A percentile compares a stretch with the other conserved stretches of the same genome.
phyloP scores from a whole-genome alignment of 2,329 filamentous ascomycete genomes.

The Rhytidhysteron rufulum region DNA sequence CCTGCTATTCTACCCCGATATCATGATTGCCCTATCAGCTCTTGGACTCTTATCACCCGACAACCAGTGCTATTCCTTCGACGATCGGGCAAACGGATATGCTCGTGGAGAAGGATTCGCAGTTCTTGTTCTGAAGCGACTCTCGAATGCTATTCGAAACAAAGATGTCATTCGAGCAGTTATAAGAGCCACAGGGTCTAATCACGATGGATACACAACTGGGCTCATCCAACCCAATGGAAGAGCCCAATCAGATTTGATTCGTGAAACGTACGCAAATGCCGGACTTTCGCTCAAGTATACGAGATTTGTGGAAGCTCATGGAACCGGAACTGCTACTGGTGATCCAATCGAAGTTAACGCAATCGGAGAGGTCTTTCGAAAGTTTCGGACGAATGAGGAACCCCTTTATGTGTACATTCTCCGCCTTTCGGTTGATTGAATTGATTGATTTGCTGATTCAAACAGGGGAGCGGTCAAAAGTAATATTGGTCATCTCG shows the following conservation, averaged over 20 bases:
- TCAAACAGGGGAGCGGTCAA: conserved; percentile 3
- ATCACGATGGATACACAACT: conserved; percentile 49
- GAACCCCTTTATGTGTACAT: conserved; percentile 1
- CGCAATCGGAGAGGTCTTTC: conserved; percentile 3
- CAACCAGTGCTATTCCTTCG: background rate
- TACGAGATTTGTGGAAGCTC: background rate
- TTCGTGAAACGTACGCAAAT: conserved; percentile 28
- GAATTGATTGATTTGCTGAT: background rate
- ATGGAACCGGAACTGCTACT: conserved; percentile 50
- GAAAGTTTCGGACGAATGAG: conserved; percentile 20
- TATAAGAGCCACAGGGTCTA: conserved; percentile 33
- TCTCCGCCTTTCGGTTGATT: background rate
- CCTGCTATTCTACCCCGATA: conserved; percentile 18
- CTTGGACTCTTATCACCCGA: conserved; percentile 22
- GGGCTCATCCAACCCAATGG: conserved; percentile 13
- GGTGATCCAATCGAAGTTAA: conserved; percentile 28
- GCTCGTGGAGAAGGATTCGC: conserved; percentile 59
- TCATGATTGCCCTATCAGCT: conserved; percentile 37
- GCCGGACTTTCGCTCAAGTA: conserved; percentile 20
- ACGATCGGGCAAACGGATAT: conserved; percentile 44
- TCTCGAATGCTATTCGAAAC: conserved; percentile 52
- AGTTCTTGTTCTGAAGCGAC: conserved; percentile 52
- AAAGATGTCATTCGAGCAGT: conserved; percentile 47
- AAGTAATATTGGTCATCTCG: conserved; percentile 38
- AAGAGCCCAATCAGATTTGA: conserved; percentile 36